A percentile compares a stretch with the other conserved stretches of the same genome.
Evolutionary conservation across 352 stramenopile species (phyloP).

Genomic region (Pythium scleroteichum): DNA sequence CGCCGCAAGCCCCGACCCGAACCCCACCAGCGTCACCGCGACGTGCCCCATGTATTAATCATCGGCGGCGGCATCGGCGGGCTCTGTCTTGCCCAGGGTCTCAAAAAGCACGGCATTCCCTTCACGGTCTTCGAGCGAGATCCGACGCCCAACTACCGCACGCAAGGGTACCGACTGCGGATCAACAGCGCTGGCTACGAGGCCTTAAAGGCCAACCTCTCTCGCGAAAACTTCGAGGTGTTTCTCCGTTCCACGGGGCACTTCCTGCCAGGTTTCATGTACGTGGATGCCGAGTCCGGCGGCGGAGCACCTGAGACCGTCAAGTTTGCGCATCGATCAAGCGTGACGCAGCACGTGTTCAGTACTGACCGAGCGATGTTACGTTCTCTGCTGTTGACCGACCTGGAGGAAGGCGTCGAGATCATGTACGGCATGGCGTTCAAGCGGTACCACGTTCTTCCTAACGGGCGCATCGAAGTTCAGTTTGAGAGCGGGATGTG

Average conservation of each 20-base stretch:
- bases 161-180: slow-evolving; percentile 58
- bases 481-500: slow-evolving; percentile 52
- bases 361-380: slow-evolving; percentile 26
- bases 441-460: slow-evolving; percentile 42
- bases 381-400: slow-evolving; percentile 34
- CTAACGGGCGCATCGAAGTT: slow-evolving; percentile 50
- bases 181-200: slow-evolving; percentile 62
- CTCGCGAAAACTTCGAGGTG: slow-evolving; percentile 46
- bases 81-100: slow-evolving; percentile 56
- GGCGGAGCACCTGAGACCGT: not conserved
- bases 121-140: slow-evolving; percentile 71
- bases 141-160: slow-evolving; percentile 49
- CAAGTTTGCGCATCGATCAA: slow-evolving; percentile 5
- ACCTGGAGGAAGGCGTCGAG: slow-evolving; percentile 43
- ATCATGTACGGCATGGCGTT: slow-evolving; percentile 57
- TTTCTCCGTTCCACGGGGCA: slow-evolving; percentile 47
- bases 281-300: slow-evolving; percentile 1
- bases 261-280: slow-evolving; percentile 50
- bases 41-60: slow-evolving; percentile 20
- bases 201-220: slow-evolving; percentile 49
- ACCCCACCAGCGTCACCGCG: not conserved
- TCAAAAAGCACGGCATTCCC: slow-evolving; percentile 54
- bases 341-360: slow-evolving; percentile 22
- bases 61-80: slow-evolving; percentile 58
- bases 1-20: not conserved